These are phyloP conservation scores for Fusarium xylarioides DNA, from an alignment of 2,329 filamentous ascomycete genomes.

Conservation along the genomic window DNA sequence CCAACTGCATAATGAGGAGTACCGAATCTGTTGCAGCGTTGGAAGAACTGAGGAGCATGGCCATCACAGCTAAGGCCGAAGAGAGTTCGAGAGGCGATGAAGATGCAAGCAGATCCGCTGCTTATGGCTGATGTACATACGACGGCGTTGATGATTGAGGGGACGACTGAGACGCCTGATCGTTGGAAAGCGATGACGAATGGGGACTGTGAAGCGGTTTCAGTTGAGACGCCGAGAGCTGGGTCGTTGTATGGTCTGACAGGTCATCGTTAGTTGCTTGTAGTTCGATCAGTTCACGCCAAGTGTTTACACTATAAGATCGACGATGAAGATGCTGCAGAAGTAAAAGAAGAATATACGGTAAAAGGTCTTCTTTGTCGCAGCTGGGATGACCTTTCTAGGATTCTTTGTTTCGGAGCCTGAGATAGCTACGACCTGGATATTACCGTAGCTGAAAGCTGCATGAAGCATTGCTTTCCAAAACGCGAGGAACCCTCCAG, in stretches of 20 bases:
- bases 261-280: accelerated
- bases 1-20: not conserved
- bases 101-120: not conserved
- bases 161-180: not conserved
- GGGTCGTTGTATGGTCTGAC: not conserved
- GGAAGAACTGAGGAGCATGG: not conserved
- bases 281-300: accelerated
- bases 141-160: not conserved
- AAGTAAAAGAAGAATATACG: not conserved
- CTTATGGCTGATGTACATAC: not conserved
- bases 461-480: not conserved
- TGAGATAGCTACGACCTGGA: not conserved
- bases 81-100: not conserved
- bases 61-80: not conserved
- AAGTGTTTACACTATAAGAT: not conserved
- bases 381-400: not conserved
- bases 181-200: not conserved
- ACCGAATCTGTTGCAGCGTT: not conserved
- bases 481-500: not conserved
- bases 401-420: not conserved
- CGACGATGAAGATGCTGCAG: not conserved
- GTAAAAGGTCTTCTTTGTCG: not conserved
- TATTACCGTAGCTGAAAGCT: not conserved
- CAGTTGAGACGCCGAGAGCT: not conserved
- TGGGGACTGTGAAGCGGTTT: not conserved